Evolutionary conservation across 176 grass and related monocot species (phyloP), one percentile per base, ranked within the genome.

Genomic region (Musa schizocarpa): DNA sequence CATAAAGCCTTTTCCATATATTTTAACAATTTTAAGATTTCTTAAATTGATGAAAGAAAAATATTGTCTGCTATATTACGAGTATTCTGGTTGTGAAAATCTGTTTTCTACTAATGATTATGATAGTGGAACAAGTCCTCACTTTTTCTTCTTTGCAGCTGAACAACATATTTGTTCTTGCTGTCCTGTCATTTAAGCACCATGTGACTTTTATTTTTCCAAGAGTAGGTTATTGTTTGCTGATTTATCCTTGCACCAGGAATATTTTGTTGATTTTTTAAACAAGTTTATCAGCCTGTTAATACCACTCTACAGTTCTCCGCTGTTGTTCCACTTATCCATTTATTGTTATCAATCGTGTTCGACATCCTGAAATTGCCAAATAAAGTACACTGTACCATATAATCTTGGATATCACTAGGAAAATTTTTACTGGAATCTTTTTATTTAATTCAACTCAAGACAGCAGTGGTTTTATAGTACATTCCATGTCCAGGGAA

Each of bases 211-310:
- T 34, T 50, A 1, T 17, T 69, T 49, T 34, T 22, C 11, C 13
- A 19, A 50, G 3, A 69, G 12, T 4, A 6, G 29, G 29, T 68
- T 34, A 2, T 34, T 34, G 2, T 43, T 48, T 3, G 25, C 2
- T 14, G 65, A 68, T 34, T 27, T 68, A 34, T 34, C 65, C 23
- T 68, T 43, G 19, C 3, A 68, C 3, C 29, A 68, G 16, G 19
- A 11, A 65, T 65, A 68, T 68, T 34, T 68, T 34, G 25, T 16
- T 68, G 12, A 13, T 68, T 1, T 34, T 68, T 34, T 68, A 34
- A 34, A 34, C 2, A 17, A 83, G 82, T 52, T 81, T 81, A 63
- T 65, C 13, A 65, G 27, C 8, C 63, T 75, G 72, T 79, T 43
- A 69, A 59, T 34, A 34, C 29, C 29, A 34, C 29, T 34, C 2